Conservation (phyloP, 164 flowering plant species). For the Paratinospora sagittata region DNA sequence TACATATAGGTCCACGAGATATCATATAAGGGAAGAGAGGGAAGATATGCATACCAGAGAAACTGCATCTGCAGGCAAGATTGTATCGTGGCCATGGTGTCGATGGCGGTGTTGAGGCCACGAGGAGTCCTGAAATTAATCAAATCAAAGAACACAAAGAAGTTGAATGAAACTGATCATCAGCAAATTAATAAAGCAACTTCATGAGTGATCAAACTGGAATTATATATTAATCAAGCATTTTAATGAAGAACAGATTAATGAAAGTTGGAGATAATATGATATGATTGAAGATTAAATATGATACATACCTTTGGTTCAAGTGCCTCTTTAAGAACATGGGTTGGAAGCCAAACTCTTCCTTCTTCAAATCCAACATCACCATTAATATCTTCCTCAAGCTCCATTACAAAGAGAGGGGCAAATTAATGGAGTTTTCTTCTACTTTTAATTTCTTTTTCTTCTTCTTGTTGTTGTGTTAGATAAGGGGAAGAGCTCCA, state of each 20-base stretch:
- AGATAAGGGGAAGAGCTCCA: constrained; percentile 2
- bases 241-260: too few species aligned
- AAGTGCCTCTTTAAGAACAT: constrained; percentile 35
- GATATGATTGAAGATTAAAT: too few species aligned
- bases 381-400: constrained; percentile 14
- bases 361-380: constrained; percentile 39
- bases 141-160: not conserved
- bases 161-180: not conserved
- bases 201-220: too few species aligned
- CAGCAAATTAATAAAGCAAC: too few species aligned
- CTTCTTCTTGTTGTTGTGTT: not conserved
- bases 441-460: too few species aligned
- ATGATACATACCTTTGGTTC: constrained; percentile 19
- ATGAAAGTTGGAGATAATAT: too few species aligned
- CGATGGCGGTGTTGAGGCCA: not conserved
- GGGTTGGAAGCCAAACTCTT: constrained; percentile 41
- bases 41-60: constrained; percentile 8
- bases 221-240: too few species aligned
- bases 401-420: too few species aligned
- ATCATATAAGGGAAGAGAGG: not conserved
- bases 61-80: constrained; percentile 3
- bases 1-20: too few species aligned
- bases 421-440: not conserved
- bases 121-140: constrained; percentile 3
- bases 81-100: not conserved